Evolutionary conservation across 2,329 filamentous ascomycete genomes (phyloP).

Genomic region (Aspergillus pseudoterreus): DNA sequence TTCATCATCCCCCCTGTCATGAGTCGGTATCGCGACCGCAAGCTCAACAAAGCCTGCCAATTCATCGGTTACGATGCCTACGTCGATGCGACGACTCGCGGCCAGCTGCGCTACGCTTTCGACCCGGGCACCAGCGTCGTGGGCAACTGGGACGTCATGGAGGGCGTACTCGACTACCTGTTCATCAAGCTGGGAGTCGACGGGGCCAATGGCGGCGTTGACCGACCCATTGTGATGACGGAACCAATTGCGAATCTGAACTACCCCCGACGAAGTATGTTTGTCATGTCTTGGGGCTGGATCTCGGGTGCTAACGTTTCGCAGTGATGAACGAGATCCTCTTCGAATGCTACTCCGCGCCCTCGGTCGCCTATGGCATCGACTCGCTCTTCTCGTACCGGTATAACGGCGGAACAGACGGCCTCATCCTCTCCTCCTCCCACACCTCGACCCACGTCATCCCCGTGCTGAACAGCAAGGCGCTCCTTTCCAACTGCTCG

Average conservation of each 20-base stretch:
- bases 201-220: constrained; percentile 66
- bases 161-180: constrained; percentile 87
- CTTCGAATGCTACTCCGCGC: constrained; percentile 91
- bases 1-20: constrained; percentile 83
- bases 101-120: constrained; percentile 86
- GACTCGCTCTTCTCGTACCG: constrained; percentile 95
- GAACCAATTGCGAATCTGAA: constrained; percentile 88
- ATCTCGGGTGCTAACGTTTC: constrained; percentile 15
- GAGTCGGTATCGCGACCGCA: constrained; percentile 92
- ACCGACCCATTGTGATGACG: constrained; percentile 89
- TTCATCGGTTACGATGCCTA: constrained; percentile 93
- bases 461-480: constrained; percentile 82
- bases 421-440: constrained; percentile 85
- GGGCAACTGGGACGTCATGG: constrained; percentile 97
- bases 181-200: constrained; percentile 93
- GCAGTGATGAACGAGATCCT: constrained; percentile 94
- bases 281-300: not conserved
- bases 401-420: constrained; percentile 83
- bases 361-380: constrained; percentile 88
- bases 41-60: constrained; percentile 83
- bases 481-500: constrained; percentile 78
- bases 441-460: constrained; percentile 94
- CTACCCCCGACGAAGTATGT: constrained; percentile 82
- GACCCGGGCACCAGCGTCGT: constrained; percentile 87
- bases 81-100: constrained; percentile 85